A percentile compares a stretch with the other conserved stretches of the same genome.
These are phyloP conservation scores for Nymphaea thermarum DNA, from an alignment of 164 flowering plant genomes.

Conservation along the genomic window DNA sequence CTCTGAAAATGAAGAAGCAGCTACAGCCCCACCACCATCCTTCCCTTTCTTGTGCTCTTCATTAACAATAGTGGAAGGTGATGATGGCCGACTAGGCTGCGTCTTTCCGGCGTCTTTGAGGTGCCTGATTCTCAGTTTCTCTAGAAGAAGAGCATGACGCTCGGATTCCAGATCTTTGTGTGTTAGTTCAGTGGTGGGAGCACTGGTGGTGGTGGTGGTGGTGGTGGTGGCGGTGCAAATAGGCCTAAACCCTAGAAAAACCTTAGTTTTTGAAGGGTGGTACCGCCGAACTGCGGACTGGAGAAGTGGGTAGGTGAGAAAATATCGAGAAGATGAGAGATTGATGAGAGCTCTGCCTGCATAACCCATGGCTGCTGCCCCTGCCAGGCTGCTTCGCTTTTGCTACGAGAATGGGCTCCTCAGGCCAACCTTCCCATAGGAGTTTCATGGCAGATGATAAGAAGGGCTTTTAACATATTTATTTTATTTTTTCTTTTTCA, in stretches of 20 bases:
- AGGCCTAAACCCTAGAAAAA: slow-evolving; percentile 46
- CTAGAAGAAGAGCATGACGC: slow-evolving; percentile 66
- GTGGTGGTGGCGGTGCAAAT: slow-evolving; percentile 38
- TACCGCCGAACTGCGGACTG: slow-evolving; percentile 12
- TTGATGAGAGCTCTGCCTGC: slow-evolving; percentile 36
- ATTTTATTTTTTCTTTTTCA: too few species aligned
- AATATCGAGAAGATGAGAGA: slow-evolving; percentile 30
- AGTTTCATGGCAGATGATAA: too few species aligned
- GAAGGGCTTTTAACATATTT: too few species aligned
- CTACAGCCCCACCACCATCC: slow-evolving; percentile 9
- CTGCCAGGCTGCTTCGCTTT: background rate
- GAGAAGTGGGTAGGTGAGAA: slow-evolving; percentile 25
- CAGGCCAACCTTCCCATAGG: too few species aligned
- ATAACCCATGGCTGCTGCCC: background rate
- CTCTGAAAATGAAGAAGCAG: slow-evolving; percentile 45
- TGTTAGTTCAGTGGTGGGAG: slow-evolving; percentile 8
- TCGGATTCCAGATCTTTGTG: slow-evolving; percentile 23
- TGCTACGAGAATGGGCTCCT: too few species aligned
- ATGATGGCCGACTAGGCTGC: slow-evolving; percentile 3
- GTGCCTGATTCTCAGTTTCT: slow-evolving; percentile 61
- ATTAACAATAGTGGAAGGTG: background rate
- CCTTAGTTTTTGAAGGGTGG: slow-evolving; percentile 25
- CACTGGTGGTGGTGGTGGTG: slow-evolving; percentile 19
- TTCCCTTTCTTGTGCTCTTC: slow-evolving; percentile 13
- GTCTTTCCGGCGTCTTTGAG: slow-evolving; percentile 42